Evolutionary conservation across 495 filamentous ascomycete species (phyloP).

Genomic region (Beverwykella pulmonaria): DNA sequence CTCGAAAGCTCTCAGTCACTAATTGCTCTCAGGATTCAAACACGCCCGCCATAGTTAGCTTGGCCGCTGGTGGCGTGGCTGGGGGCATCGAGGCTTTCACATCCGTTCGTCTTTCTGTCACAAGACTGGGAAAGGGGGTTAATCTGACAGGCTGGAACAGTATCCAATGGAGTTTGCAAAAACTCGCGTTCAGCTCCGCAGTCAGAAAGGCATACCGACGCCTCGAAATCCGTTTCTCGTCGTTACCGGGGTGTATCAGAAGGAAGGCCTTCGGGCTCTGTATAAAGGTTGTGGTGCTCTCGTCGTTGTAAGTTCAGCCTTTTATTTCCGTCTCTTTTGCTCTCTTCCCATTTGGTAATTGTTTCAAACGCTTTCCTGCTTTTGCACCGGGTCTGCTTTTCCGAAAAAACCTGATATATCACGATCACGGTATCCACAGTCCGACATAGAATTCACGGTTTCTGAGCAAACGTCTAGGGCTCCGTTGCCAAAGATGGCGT

Average conservation of each 20-base stretch:
- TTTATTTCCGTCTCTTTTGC: not conserved
- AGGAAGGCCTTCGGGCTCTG: slow-evolving; percentile 61
- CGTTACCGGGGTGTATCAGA: slow-evolving; percentile 51
- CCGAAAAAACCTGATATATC: slow-evolving; percentile 2
- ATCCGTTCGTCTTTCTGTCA: slow-evolving; percentile 44
- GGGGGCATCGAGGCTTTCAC: slow-evolving; percentile 58
- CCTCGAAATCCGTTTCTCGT: slow-evolving; percentile 59
- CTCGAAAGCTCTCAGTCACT: not conserved
- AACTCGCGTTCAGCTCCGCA: slow-evolving; percentile 62
- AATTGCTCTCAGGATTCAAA: slow-evolving; percentile 29
- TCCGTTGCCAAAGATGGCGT: slow-evolving; percentile 68
- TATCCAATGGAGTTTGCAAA: slow-evolving; percentile 74
- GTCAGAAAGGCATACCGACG: slow-evolving; percentile 48
- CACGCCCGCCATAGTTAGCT: slow-evolving; percentile 51
- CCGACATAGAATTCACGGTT: not conserved
- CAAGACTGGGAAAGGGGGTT: not conserved
- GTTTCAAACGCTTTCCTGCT: not conserved
- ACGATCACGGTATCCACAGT: not conserved
- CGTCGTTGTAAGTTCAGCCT: slow-evolving; percentile 51
- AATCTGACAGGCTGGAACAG: slow-evolving; percentile 33
- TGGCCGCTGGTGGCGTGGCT: slow-evolving; percentile 58
- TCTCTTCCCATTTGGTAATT: not conserved
- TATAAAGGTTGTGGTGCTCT: slow-evolving; percentile 68
- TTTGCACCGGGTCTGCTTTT: slow-evolving; percentile 10
- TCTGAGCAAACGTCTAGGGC: slow-evolving; percentile 37